Evolutionary conservation across 2,329 filamentous ascomycete species (phyloP).

Genomic region (Mycocentrospora acerina): DNA sequence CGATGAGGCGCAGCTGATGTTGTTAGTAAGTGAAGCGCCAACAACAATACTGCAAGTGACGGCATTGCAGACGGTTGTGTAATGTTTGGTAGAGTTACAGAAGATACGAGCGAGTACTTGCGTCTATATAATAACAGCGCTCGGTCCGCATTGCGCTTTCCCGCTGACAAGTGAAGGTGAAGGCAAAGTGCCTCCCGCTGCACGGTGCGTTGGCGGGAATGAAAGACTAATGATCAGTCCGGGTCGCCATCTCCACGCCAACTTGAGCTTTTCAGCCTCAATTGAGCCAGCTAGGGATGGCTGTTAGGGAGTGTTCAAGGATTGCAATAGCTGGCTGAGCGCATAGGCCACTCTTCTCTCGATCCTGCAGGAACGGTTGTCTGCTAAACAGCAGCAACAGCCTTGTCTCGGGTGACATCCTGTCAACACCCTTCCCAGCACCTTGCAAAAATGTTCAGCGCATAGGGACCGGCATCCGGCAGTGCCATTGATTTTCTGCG

Average conservation of each 20-base stretch:
- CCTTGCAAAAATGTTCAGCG: not conserved
- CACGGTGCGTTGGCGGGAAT: conserved; percentile 39
- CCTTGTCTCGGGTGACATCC: too few species aligned
- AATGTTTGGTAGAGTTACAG: too few species aligned
- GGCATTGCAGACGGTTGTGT: conserved; percentile 12
- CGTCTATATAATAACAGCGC: conserved; percentile 26
- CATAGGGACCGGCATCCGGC: conserved; percentile 7
- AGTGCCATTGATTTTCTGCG: conserved; percentile 13
- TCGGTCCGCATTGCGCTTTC: conserved; percentile 9
- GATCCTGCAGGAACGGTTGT: conserved; percentile 16
- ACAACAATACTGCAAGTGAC: conserved; percentile 23
- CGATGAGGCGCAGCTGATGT: conserved; percentile 27
- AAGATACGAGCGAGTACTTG: conserved; percentile 15
- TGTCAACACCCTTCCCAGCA: too few species aligned
- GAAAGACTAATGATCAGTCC: conserved; percentile 16
- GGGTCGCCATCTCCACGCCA: conserved; percentile 33
- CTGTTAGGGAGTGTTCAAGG: not conserved
- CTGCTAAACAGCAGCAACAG: conserved; percentile 11
- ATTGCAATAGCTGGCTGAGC: too few species aligned
- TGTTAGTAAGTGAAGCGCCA: conserved; percentile 25
- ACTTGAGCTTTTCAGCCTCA: conserved; percentile 18
- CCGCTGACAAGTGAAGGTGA: conserved; percentile 3
- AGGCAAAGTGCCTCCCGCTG: conserved; percentile 28
- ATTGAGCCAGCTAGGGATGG: conserved; percentile 22
- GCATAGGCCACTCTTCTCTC: too few species aligned